Evolutionary conservation across 2,329 filamentous ascomycete genomes (phyloP), one percentile per base, ranked within the genome.

Genomic region (Talaromyces sp.): DNA sequence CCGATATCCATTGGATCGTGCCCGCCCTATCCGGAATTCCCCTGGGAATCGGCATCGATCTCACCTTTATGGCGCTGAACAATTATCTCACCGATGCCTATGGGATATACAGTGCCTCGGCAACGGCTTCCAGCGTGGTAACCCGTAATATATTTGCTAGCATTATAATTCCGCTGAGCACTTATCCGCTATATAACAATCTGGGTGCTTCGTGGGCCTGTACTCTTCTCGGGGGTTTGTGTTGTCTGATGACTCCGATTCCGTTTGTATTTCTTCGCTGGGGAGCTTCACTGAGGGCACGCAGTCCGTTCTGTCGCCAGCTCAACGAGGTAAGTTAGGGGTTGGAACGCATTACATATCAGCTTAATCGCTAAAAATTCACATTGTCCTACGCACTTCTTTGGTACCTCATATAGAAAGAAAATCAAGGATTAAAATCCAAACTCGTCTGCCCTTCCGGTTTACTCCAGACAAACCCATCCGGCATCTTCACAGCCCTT

Each of bases 71-170:
- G 71, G 84, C 85, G 0, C 76, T 87, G 26, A 73, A 88, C 21
- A 88, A 88, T 65, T 89, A 88, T 67, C 77, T 88, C 14, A 85
- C 83, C 32, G 86, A 89, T 65, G 85, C 86, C n/a, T 89, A 89
- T 71, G 82, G 85, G 64, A 81, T 86, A 52, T 88, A 83, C 65
- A 84, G 86, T 0, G 83, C 84, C 0, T 82, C 79, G n/a, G 83
- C 82, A 3, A 77, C 83, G 58, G 82, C 82, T 0, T 81, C 82
- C 0, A 76, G 81, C 0, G 80, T 79, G 5, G 80, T 79, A 54
- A 73, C 76, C 55, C 77, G 83, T 3, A 82, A 78, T 26, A 67
- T 84, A 2, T 73, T 83, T 10, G 84, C 82, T 1, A 80, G 80
- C 0, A 74, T 86, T 1, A 76, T 53, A 13, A 50, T 89, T 52